phyloP scores from a whole-genome alignment of 2,329 filamentous ascomycete genomes.

The Penicillium hordei region DNA sequence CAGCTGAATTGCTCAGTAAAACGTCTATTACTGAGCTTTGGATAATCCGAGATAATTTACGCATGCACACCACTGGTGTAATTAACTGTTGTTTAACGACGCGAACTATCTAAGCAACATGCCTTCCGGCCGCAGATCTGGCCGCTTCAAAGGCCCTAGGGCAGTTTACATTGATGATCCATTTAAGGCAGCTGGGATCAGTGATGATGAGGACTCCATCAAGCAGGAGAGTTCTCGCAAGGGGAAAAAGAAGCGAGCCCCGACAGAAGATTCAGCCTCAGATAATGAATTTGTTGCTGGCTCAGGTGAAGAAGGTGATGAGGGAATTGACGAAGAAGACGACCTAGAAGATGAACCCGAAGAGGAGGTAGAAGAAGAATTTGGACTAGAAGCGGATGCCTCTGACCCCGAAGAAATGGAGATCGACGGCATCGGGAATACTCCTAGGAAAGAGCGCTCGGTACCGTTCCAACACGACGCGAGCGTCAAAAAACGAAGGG shows the following conservation, averaged over 20 bases:
- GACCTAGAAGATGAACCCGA: slow-evolving; percentile 18
- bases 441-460: slow-evolving; percentile 11
- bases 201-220: slow-evolving; percentile 29
- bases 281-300: slow-evolving; percentile 39
- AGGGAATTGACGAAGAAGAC: slow-evolving; percentile 15
- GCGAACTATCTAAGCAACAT: slow-evolving; percentile 18
- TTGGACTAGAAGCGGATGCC: slow-evolving; percentile 23
- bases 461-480: slow-evolving; percentile 1
- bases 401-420: slow-evolving; percentile 22
- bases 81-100: background rate
- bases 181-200: slow-evolving; percentile 36
- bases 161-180: slow-evolving; percentile 39
- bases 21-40: background rate
- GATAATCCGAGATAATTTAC: background rate
- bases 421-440: slow-evolving; percentile 1
- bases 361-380: slow-evolving; percentile 18
- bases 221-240: slow-evolving; percentile 3
- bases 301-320: slow-evolving; percentile 20
- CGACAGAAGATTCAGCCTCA: slow-evolving; percentile 25
- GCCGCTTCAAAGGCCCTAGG: slow-evolving; percentile 32
- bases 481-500: slow-evolving; percentile 14
- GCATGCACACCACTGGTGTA: background rate
- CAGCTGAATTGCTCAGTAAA: background rate
- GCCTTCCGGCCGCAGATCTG: slow-evolving; percentile 36
- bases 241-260: slow-evolving; percentile 18